Conservation (phyloP, 2,329 filamentous ascomycete species). For the Cytospora mali region DNA sequence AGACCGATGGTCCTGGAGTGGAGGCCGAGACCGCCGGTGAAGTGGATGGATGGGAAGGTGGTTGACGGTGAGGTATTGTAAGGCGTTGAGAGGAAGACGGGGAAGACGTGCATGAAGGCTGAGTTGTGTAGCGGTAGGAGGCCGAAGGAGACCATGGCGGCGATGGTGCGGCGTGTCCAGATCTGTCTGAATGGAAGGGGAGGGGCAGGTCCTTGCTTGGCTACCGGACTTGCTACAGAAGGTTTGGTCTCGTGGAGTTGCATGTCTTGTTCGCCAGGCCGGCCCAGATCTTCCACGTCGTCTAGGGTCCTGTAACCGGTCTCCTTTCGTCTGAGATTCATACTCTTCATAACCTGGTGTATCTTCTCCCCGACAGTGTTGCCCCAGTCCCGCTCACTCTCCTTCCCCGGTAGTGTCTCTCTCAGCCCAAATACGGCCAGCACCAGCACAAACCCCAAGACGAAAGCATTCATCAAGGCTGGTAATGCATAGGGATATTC, state of each 20-base stretch:
- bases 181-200: slow-evolving; percentile 26
- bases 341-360: not conserved
- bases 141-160: slow-evolving; percentile 40
- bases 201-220: slow-evolving; percentile 5
- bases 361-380: not conserved
- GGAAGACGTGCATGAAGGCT: slow-evolving; percentile 61
- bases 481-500: slow-evolving; percentile 49
- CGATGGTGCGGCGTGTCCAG: slow-evolving; percentile 35
- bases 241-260: not conserved
- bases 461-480: slow-evolving; percentile 42
- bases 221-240: not conserved
- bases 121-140: slow-evolving; percentile 65
- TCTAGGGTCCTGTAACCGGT: not conserved
- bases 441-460: slow-evolving; percentile 37
- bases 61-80: slow-evolving; percentile 39
- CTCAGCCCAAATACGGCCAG: slow-evolving; percentile 40
- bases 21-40: slow-evolving; percentile 59
- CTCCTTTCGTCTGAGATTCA: not conserved
- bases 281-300: not conserved
- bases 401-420: slow-evolving; percentile 40
- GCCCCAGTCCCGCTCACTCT: slow-evolving; percentile 18
- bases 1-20: slow-evolving; percentile 37
- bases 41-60: slow-evolving; percentile 42
- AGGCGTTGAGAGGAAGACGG: slow-evolving; percentile 61
- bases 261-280: not conserved